These are phyloP conservation scores for Termitomyces sp. DNA, from an alignment of 1,284 basidiomycete genomes.

Conservation along the genomic window DNA sequence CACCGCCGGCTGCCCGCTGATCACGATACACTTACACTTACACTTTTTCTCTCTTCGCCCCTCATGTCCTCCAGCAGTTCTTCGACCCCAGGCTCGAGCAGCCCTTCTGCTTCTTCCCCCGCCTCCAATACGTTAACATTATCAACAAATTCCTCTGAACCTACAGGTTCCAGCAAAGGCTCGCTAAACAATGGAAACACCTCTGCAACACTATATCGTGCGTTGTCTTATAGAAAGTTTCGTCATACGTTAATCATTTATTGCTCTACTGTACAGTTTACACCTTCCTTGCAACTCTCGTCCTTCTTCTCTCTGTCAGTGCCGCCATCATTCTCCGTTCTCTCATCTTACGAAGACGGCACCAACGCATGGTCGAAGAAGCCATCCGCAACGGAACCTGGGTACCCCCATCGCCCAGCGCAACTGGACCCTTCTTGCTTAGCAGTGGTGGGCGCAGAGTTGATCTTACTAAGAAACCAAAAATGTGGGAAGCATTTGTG, in stretches of 20 bases:
- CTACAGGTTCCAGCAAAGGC: not conserved
- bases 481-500: slow-evolving; percentile 43
- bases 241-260: not conserved
- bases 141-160: not conserved
- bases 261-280: slow-evolving; percentile 24
- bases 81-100: not conserved
- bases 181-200: slow-evolving; percentile 4
- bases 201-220: slow-evolving; percentile 22
- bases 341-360: slow-evolving; percentile 50
- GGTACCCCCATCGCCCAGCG: slow-evolving; percentile 32
- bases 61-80: slow-evolving; percentile 2
- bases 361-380: slow-evolving; percentile 50
- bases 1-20: not conserved
- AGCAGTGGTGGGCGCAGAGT: slow-evolving; percentile 22
- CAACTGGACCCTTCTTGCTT: slow-evolving; percentile 11
- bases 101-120: not conserved
- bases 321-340: slow-evolving; percentile 59
- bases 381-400: slow-evolving; percentile 60
- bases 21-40: not conserved
- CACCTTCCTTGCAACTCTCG: slow-evolving; percentile 51
- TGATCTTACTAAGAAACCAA: slow-evolving; percentile 43
- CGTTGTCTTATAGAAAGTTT: not conserved
- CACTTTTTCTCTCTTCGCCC: not conserved
- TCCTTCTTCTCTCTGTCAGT: slow-evolving; percentile 60
- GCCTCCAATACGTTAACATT: not conserved